Evolutionary conservation across 257 asterid genomes (phyloP).

Genomic region (Rubia yunnanensis): DNA sequence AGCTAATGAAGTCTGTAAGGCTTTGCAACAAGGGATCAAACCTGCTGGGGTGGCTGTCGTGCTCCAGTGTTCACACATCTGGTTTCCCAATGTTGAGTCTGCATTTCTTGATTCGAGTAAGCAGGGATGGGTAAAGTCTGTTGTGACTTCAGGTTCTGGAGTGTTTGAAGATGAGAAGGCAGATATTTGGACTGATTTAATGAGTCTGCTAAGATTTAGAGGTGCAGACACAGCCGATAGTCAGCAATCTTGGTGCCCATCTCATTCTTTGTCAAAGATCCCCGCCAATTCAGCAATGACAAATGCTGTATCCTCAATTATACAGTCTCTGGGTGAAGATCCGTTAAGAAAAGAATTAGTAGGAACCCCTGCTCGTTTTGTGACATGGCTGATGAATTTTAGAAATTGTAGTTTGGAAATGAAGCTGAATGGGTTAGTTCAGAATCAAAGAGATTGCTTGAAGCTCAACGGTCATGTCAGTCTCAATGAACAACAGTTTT

Average conservation of each 20-base stretch:
- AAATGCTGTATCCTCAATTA: constrained; percentile 52
- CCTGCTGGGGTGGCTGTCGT: constrained; percentile 85
- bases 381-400: constrained; percentile 74
- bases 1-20: constrained; percentile 60
- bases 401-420: constrained; percentile 43
- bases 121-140: constrained; percentile 42
- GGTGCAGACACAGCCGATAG: constrained; percentile 25
- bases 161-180: constrained; percentile 49
- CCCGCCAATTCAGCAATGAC: constrained; percentile 39
- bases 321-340: constrained; percentile 67
- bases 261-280: constrained; percentile 23
- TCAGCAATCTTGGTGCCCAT: constrained; percentile 64
- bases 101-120: constrained; percentile 41
- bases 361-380: constrained; percentile 65
- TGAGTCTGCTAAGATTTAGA: constrained; percentile 57
- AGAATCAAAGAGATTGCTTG: constrained; percentile 24
- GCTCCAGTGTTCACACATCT: constrained; percentile 74
- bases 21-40: constrained; percentile 61
- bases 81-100: constrained; percentile 44
- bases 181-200: constrained; percentile 62
- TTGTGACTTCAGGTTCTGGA: constrained; percentile 66
- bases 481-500: constrained; percentile 29
- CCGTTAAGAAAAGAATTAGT: constrained; percentile 67
- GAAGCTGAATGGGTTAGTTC: constrained; percentile 43
- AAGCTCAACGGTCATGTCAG: constrained; percentile 22